A percentile compares a stretch with the other conserved stretches of the same genome.
These are phyloP conservation scores for Rhynchospora tenuis DNA, from an alignment of 176 grass and related monocot species.

Conservation along the genomic window DNA sequence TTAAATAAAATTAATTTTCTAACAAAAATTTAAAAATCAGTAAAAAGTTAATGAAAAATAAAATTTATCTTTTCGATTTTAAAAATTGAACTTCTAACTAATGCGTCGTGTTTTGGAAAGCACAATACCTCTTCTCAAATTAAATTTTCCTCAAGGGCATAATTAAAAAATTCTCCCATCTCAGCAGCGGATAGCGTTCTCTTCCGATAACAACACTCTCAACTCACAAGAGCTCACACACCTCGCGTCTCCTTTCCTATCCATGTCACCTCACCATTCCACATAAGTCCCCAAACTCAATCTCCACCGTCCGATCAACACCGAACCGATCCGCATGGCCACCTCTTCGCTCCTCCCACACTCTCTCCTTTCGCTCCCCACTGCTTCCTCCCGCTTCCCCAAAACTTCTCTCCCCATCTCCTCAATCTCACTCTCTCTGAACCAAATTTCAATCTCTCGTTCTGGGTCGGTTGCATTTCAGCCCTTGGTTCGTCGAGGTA, in stretches of 20 bases:
- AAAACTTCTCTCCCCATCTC: not conserved
- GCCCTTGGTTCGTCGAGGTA: constrained; percentile 13
- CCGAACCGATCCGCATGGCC: constrained; percentile 33
- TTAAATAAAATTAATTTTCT: too few species aligned
- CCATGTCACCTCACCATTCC: constrained; percentile 19
- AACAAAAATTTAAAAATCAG: too few species aligned
- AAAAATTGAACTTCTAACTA: too few species aligned
- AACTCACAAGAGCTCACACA: not conserved
- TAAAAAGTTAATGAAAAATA: too few species aligned
- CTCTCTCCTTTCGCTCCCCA: constrained; percentile 32
- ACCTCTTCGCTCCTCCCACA: constrained; percentile 33
- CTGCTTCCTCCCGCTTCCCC: constrained; percentile 31
- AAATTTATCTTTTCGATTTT: too few species aligned
- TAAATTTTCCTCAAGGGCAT: not conserved
- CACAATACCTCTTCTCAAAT: too few species aligned
- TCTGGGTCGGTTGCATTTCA: not conserved
- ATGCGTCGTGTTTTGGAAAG: too few species aligned
- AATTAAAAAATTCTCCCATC: not conserved
- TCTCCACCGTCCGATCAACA: constrained; percentile 29
- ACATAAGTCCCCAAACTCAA: not conserved
- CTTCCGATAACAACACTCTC: not conserved
- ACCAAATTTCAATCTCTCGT: constrained; percentile 17
- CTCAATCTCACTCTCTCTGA: constrained; percentile 28
- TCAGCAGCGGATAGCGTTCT: constrained; percentile 35
- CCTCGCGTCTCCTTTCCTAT: constrained; percentile 1